Base-by-base conservation (phyloP, 352 stramenopile genomes). In the Thraustochytrium striatum region DNA sequence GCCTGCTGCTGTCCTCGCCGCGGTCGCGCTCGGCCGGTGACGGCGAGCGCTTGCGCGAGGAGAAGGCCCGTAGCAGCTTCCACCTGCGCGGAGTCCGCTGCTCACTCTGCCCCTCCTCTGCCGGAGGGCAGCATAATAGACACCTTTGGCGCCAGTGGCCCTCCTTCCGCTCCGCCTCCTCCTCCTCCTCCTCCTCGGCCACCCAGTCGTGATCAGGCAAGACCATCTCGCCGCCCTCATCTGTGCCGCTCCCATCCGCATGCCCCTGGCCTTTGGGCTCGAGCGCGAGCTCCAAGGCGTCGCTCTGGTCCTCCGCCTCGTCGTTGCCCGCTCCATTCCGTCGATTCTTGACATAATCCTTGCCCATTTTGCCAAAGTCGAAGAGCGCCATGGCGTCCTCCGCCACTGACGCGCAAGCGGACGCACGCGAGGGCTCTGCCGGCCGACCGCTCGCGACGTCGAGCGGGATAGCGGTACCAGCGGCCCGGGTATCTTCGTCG, bases 331-430 rank as follows among this genome's bases (percentile, higher is more conserved):
- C 47, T 13, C 52, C n/a, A 13, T 61, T 75, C 16, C 65, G 7
- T 21, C 32, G 30, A 3, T 30, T 38, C 19, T 32, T 41, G 19
- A 75, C 44, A 21, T 61, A 38, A 25, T 75, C 65, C 50, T 61
- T 58, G n/a, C 65, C 65, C 21, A 75, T 75, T 39, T 38, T 62
- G 8, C 41, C 65, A 43, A 75, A 36, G 32, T 75, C 65, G 25
- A 75, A 75, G 65, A 75, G 65, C 65, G 65, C 65, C 65, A 75
- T 75, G n/a, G n/a, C n/a, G n/a, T n/a, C n/a, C n/a, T n/a, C n/a
- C n/a, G n/a, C n/a, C n/a, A n/a, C n/a, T n/a, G n/a, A n/a, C n/a
- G n/a, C n/a, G n/a, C n/a, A n/a, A n/a, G n/a, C n/a, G n/a, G n/a
- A n/a, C n/a, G n/a, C n/a, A n/a, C n/a, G n/a, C n/a, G n/a, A n/a